Base-by-base conservation (phyloP, 768 basidiomycete genomes). In the Strobilomyces dryophilus region DNA sequence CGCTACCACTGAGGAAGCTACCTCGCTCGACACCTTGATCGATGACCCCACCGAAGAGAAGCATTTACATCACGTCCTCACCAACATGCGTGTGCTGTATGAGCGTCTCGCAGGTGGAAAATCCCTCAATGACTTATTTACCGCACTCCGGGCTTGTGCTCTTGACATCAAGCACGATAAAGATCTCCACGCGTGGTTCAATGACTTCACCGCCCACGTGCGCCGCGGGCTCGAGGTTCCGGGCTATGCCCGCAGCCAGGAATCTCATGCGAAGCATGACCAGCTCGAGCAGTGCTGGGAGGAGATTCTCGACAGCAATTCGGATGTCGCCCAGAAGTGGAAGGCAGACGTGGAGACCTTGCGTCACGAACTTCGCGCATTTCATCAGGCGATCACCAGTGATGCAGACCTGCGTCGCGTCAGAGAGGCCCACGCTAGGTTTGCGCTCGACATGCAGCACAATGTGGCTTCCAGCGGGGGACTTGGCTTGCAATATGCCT, bases 21-120 rank as follows among this genome's bases (percentile, higher is more conserved):
- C 75, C 24, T 78, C 79, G 0, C 72, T 89, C 34, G 74, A 78
- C 14, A 74, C 74, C 2, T 78, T 88, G 61, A 73, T 88, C 50
- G 64, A 78, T 9, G 86, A 89, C 47, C 78, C 82, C 17, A 81
- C 84, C 1, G 74, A 78, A 4, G 84, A 83, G 47, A 78, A 86
- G 61, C 83, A 86, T 56, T 64, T 87, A 26, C 71, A 77, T 43
- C 73, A 76, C 36, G 83, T 81, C 4, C 66, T 89, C 26, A 56
- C 66, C 12, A 65, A 66, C 32, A 54, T 78, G 1, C 70, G 70
- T 34, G 59, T 57, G 5, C 67, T 77, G n/a, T 62, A 79, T 36
- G 79, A 83, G 58, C 85, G 86, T 11, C 66, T 84, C 20, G 76
- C 84, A 0, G 63, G 61, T 9, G 70, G 66, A 5, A 78, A 71